phyloP scores from a whole-genome alignment of 352 stramenopile genomes.

The Globisporangium orthogonon region DNA sequence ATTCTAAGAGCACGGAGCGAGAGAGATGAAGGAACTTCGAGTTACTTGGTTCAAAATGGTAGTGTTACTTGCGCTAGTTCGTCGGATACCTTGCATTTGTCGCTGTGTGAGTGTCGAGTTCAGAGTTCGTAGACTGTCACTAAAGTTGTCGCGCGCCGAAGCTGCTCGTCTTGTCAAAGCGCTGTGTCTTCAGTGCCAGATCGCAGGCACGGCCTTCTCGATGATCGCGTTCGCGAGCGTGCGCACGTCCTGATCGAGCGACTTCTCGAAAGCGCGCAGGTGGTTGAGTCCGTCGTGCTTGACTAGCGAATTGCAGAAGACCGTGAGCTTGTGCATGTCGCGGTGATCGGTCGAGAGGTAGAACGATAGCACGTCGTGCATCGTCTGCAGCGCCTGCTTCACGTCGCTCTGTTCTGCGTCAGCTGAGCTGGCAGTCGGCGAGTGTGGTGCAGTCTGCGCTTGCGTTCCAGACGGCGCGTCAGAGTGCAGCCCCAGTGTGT shows the following conservation, averaged over 20 bases:
- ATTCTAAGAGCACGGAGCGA: neutral
- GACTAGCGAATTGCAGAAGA: slow-evolving; percentile 80
- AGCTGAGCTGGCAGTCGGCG: neutral
- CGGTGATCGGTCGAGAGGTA: slow-evolving; percentile 64
- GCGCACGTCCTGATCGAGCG: slow-evolving; percentile 44
- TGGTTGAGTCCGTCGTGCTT: slow-evolving; percentile 66
- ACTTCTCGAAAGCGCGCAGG: slow-evolving; percentile 48
- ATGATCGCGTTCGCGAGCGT: slow-evolving; percentile 66
- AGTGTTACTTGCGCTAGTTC: slow-evolving; percentile 14
- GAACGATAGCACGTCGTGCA: slow-evolving; percentile 67
- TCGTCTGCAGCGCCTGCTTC: slow-evolving; percentile 43
- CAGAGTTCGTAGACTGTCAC: neutral
- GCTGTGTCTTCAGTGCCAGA: slow-evolving; percentile 50
- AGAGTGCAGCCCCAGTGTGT: neutral
- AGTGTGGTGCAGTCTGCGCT: too few relatives aligned
- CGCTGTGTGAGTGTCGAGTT: neutral
- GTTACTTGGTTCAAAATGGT: slow-evolving; percentile 2
- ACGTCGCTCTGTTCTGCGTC: slow-evolving; percentile 18
- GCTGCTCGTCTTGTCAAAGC: neutral
- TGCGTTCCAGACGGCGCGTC: neutral
- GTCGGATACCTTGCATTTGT: neutral
- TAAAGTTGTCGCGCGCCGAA: too few relatives aligned
- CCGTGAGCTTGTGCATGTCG: slow-evolving; percentile 75
- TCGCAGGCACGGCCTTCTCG: slow-evolving; percentile 73
- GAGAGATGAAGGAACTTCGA: neutral